These are phyloP conservation scores for Ophiostoma sp. DNA, from an alignment of 2,329 filamentous ascomycete genomes.

Conservation along the genomic window DNA sequence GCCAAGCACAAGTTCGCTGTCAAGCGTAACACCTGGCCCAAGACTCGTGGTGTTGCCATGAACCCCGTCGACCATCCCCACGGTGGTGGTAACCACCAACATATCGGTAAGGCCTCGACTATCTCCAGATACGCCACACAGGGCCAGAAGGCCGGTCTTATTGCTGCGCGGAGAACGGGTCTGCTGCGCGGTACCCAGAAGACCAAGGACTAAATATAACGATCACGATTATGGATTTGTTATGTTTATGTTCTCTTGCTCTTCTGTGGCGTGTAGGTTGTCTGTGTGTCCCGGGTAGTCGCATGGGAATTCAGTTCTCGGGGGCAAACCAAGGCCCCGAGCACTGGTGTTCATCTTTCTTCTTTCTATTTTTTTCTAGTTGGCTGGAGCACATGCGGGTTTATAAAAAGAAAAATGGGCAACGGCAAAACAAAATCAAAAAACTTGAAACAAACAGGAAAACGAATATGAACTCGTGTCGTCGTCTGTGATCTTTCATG, in stretches of 20 bases:
- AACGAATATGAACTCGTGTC: background rate
- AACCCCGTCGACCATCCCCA: slow-evolving; percentile 99
- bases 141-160: slow-evolving; percentile 99
- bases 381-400: slow-evolving; percentile 17
- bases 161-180: slow-evolving; percentile 99
- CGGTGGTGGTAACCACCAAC: slow-evolving; percentile 99
- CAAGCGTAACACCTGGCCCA: slow-evolving; percentile 99
- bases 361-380: slow-evolving; percentile 16
- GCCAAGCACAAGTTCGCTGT: slow-evolving; percentile 99
- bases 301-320: slow-evolving; percentile 12
- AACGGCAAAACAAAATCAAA: slow-evolving; percentile 7
- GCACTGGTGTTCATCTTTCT: slow-evolving; percentile 3
- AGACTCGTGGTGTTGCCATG: slow-evolving; percentile 99
- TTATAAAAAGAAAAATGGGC: slow-evolving; percentile 14
- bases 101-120: slow-evolving; percentile 99
- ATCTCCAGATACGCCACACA: slow-evolving; percentile 96
- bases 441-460: slow-evolving; percentile 7
- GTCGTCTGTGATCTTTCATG: background rate
- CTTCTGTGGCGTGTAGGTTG: slow-evolving; percentile 4
- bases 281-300: slow-evolving; percentile 12
- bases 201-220: slow-evolving; percentile 79
- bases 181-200: slow-evolving; percentile 99
- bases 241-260: slow-evolving; percentile 6
- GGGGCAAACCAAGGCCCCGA: background rate
- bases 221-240: slow-evolving; percentile 34